Conservation (phyloP, 208 protist species). For the Leishmania lainsoni region DNA sequence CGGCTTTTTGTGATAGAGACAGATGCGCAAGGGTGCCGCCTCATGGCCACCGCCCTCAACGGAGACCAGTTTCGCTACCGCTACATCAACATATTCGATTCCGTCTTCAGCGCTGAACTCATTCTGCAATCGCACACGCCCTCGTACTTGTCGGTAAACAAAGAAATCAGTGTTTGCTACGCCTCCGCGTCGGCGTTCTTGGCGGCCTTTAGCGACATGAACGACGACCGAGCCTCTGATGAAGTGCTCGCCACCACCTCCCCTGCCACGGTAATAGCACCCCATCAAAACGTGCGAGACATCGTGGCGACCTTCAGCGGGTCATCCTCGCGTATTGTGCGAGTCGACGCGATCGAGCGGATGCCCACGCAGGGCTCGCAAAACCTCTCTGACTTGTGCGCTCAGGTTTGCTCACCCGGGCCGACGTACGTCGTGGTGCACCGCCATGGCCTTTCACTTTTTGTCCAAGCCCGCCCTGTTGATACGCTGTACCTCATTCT, state of each 20-base stretch:
- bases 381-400: conserved; percentile 72
- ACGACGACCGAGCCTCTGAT: conserved; percentile 46
- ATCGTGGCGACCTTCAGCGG: conserved; percentile 69
- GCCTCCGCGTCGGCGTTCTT: conserved; percentile 51
- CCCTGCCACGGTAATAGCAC: conserved; percentile 60
- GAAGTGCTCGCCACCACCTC: conserved; percentile 61
- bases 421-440: conserved; percentile 73
- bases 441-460: conserved; percentile 79
- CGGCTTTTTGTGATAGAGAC: conserved; percentile 74
- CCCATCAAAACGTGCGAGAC: conserved; percentile 66
- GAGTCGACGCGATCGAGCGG: conserved; percentile 79
- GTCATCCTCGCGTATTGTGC: conserved; percentile 50
- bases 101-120: conserved; percentile 43
- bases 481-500: conserved; percentile 89
- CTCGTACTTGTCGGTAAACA: conserved; percentile 44
- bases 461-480: conserved; percentile 76
- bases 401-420: conserved; percentile 63
- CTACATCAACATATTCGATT: conserved; percentile 53
- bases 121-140: conserved; percentile 56
- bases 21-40: conserved; percentile 67
- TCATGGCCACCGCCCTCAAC: conserved; percentile 68
- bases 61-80: conserved; percentile 88
- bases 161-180: conserved; percentile 75
- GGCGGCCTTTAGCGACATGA: conserved; percentile 42
- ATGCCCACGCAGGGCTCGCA: conserved; percentile 32